phyloP scores from a whole-genome alignment of 129 eudicot species.

The Flaveria sonorensis region DNA sequence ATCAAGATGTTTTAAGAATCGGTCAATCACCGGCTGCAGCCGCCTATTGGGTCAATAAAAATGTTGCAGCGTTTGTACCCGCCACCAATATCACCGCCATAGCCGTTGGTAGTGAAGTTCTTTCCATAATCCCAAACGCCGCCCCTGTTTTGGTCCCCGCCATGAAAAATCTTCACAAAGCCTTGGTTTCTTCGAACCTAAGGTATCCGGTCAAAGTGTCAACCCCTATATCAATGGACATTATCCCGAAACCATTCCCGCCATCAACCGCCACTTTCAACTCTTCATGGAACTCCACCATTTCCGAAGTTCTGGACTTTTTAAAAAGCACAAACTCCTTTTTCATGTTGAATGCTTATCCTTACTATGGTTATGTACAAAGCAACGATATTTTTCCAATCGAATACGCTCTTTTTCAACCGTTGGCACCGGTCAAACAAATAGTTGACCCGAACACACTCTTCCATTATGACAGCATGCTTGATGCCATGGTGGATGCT shows the following conservation, averaged over 20 bases:
- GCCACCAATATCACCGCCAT: conserved; percentile 81
- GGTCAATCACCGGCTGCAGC: conserved; percentile 69
- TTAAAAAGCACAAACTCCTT: conserved; percentile 59
- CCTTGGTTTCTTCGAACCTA: conserved; percentile 75
- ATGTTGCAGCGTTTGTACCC: conserved; percentile 77
- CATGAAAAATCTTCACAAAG: conserved; percentile 70
- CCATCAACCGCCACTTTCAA: conserved; percentile 84
- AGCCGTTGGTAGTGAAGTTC: conserved; percentile 80
- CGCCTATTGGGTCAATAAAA: conserved; percentile 70
- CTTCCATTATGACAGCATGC: conserved; percentile 78
- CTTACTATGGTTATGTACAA: conserved; percentile 68
- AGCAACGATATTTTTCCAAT: conserved; percentile 67
- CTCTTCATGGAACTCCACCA: conserved; percentile 58
- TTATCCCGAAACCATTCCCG: conserved; percentile 75
- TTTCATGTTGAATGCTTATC: conserved; percentile 82
- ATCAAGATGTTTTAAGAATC: conserved; percentile 65
- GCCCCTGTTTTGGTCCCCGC: conserved; percentile 71
- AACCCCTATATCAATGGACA: conserved; percentile 68
- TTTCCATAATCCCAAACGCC: conserved; percentile 60
- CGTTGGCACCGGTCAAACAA: conserved; percentile 62
- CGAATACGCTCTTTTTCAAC: conserved; percentile 74
- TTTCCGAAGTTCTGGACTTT: conserved; percentile 54
- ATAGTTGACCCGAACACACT: conserved; percentile 89
- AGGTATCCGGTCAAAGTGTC: conserved; percentile 66
- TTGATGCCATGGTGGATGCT: conserved; percentile 92